These are phyloP conservation scores for Fusarium lateritium DNA, from an alignment of 2,329 filamentous ascomycete species.

Conservation along the genomic window DNA sequence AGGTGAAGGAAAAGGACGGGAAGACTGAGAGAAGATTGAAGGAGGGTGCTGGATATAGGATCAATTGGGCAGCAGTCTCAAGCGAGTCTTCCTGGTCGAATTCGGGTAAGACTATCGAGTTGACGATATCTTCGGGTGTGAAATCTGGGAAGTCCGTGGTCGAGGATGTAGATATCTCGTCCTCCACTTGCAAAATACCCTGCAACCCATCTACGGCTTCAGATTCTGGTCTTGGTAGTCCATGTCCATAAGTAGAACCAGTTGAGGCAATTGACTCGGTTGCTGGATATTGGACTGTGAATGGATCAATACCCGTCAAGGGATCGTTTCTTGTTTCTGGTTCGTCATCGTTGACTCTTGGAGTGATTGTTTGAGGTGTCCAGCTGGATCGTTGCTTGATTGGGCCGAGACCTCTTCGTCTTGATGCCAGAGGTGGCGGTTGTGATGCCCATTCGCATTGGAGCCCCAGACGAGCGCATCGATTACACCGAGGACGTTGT, in stretches of 20 bases:
- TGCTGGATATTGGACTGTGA: no score
- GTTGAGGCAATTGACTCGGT: no score
- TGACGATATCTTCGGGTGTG: not conserved
- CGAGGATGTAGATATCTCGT: not conserved
- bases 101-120: not conserved
- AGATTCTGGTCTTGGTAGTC: not conserved
- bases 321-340: no score
- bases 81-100: not conserved
- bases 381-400: conserved; percentile 13
- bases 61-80: conserved; percentile 1
- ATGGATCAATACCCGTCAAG: no score
- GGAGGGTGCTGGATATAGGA: conserved; percentile 8
- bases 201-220: not conserved
- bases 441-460: conserved; percentile 1
- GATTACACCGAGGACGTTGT: not conserved
- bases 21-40: conserved; percentile 14
- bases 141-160: not conserved
- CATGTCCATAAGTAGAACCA: no score
- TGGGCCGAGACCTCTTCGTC: conserved; percentile 8
- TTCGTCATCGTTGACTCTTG: not conserved
- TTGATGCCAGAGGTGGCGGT: conserved; percentile 6
- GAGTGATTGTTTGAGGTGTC: not conserved
- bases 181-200: not conserved
- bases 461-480: conserved; percentile 2
- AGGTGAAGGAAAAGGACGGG: conserved; percentile 16